Percentiles rank a stretch among this genome's conserved stretches.
Evolutionary conservation across 2,329 filamentous ascomycete genomes (phyloP).

Genomic region (Calonectria pseudoturangicola): DNA sequence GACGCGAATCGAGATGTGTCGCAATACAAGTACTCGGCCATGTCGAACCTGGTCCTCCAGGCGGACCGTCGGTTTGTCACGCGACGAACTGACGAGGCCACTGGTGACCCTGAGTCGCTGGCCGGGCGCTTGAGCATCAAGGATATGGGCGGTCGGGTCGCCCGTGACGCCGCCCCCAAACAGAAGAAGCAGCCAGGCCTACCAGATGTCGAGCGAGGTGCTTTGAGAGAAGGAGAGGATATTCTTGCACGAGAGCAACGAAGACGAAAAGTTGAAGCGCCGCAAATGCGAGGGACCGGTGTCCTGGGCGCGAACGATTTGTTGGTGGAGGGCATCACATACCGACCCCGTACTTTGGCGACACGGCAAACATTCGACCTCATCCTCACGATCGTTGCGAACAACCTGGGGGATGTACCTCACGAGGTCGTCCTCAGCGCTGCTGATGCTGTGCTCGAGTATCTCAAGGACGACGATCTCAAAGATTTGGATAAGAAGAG

Average conservation of each 20-base stretch:
- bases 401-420: constrained; percentile 92
- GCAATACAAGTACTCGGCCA: constrained; percentile 99
- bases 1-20: constrained; percentile 88
- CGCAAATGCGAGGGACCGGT: constrained; percentile 82
- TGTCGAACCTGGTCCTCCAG: constrained; percentile 99
- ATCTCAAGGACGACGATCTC: constrained; percentile 93
- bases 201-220: constrained; percentile 83
- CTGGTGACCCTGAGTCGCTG: constrained; percentile 97
- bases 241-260: constrained; percentile 88
- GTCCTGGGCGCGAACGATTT: constrained; percentile 90
- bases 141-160: constrained; percentile 93
- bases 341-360: constrained; percentile 91
- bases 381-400: constrained; percentile 92
- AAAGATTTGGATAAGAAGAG: constrained; percentile 99
- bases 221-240: constrained; percentile 86
- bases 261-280: constrained; percentile 85
- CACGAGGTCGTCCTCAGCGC: constrained; percentile 95
- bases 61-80: constrained; percentile 97
- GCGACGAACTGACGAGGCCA: constrained; percentile 93
- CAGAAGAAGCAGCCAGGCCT: constrained; percentile 84
- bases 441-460: constrained; percentile 92
- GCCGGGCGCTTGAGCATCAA: constrained; percentile 94
- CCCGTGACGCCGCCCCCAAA: constrained; percentile 86
- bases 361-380: constrained; percentile 96
- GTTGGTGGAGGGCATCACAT: constrained; percentile 92